Base-by-base conservation (phyloP, 2,329 filamentous ascomycete genomes). In the Leptographium galeiforme region DNA sequence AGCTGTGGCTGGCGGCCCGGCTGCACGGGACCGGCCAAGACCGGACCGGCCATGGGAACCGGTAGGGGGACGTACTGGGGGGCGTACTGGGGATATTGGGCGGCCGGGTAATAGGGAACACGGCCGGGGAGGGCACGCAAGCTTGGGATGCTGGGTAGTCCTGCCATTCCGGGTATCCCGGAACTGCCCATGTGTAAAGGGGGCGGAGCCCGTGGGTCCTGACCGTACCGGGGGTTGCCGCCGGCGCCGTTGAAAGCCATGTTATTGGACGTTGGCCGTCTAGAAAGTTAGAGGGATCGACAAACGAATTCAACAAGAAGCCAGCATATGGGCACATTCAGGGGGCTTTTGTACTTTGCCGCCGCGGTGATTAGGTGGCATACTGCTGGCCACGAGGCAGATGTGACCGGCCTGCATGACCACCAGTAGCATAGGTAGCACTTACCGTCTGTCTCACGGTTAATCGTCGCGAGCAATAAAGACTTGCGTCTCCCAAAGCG, bases 401-500 rank as follows among this genome's bases (percentile, higher is more conserved):
- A 10, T 36, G 8, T 10, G 34, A 36, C 8, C 34, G 12, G 34
- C 8, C 8, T 36, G 6, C 34, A 36, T 10, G 34, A 13, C 8
- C 34, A 36, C 34, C 12, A 36, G 8, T 10, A 36, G 34, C 8
- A 36, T 6, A 36, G 34, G 34, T 13, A 36, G 34, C 8, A 36
- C 34, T 13, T 6, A 36, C 34, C 34, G 25, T 25, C 12, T 10
- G 34, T 36, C 34, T 10, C 8, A 36, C 8, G 34, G 8, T 13
- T 13, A 8, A 13, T 41, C 13, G 6, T 49, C 51, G 8, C 55
- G 53, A 8, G 39, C 8, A 19, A 69, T 54, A 33, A 76, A 70
- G 19, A 74, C 53, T 61, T 76, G 68, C 0, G 66, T 71, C 47
- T 72, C 74, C 72, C 73, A 77, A 41, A 77, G 55, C 5, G 67